phyloP scores from a whole-genome alignment of 2,329 filamentous ascomycete species.

The Cryoendolithus antarcticus region DNA sequence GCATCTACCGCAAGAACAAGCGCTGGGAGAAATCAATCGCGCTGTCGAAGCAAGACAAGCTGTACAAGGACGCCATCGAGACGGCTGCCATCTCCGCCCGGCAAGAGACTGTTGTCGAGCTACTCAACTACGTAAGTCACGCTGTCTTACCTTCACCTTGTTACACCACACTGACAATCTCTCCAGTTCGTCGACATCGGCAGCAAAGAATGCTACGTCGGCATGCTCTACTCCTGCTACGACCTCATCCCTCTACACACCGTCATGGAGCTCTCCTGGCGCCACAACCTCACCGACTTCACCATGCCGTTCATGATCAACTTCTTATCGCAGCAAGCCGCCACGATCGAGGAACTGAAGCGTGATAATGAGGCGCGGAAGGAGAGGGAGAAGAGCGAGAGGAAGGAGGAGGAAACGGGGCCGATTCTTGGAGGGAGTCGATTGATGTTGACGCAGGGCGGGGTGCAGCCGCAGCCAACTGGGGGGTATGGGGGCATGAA shows the following conservation, averaged over 20 bases:
- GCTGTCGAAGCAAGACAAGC: slow-evolving; percentile 95
- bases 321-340: slow-evolving; percentile 80
- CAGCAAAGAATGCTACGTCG: slow-evolving; percentile 98
- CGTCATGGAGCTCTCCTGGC: slow-evolving; percentile 94
- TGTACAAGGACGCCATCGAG: slow-evolving; percentile 99
- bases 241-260: slow-evolving; percentile 88
- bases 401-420: slow-evolving; percentile 85
- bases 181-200: slow-evolving; percentile 96
- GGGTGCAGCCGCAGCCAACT: slow-evolving; percentile 52
- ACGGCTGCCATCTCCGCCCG: slow-evolving; percentile 88
- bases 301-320: slow-evolving; percentile 99
- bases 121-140: slow-evolving; percentile 84
- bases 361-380: slow-evolving; percentile 95
- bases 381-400: slow-evolving; percentile 53
- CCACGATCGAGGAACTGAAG: slow-evolving; percentile 72
- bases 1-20: slow-evolving; percentile 99
- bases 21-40: slow-evolving; percentile 98
- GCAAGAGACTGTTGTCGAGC: slow-evolving; percentile 83
- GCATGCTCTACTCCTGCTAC: slow-evolving; percentile 98
- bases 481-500: slow-evolving; percentile 51
- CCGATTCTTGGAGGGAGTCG: slow-evolving; percentile 82
- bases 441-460: slow-evolving; percentile 91
- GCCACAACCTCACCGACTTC: slow-evolving; percentile 85
- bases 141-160: neutral
- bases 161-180: slow-evolving; percentile 8